Base-by-base conservation (phyloP, 352 stramenopile species). In the Phytopythium cucurbitacearum region DNA sequence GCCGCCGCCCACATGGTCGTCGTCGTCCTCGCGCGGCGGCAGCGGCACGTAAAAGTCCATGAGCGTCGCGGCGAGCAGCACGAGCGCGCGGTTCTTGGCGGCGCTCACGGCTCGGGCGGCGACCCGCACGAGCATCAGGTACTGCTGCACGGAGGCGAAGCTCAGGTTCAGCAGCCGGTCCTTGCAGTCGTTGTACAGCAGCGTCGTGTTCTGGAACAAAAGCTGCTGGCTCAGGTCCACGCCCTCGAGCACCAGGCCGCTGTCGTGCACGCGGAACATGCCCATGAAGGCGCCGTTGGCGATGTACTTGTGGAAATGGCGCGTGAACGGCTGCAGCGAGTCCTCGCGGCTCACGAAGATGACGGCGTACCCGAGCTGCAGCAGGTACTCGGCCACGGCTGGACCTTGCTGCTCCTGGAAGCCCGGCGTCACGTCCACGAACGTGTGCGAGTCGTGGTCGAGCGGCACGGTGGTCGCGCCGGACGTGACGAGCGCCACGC, bases 91-190 rank as follows among this genome's bases (percentile, higher is more conserved):
- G 41, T 81, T 76, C 45, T 83, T 83, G 11, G 75, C 79, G 5
- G 59, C 64, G 40, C 79, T 55, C 45, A 94, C 73, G 9, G 75
- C 76, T 46, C 78, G 60, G 8, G 84, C 64, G 7, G 84, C 65
- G 15, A 94, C 57, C 7, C 77, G 75, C 42, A 88, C 67, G 36
- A 89, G 65, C 59, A 85, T 75, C 42, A 94, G 51, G 48, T 94
- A 94, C 56, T 94, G 84, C 69, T 94, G 84, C 54, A 94, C 81
- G 0, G 71, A 87, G 7, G 78, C 78, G 52, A 94, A 94, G 57
- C 65, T 80, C 33, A 94, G 46, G 53, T 89, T 81, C 42, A 94
- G 67, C 47, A 94, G 54, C 11, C 81, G 79, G 16, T 80, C 69
- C 50, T 80, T 91, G 48, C 75, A 75, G 33, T 84, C 64, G 28